Conservation (phyloP, 352 stramenopile genomes). For the Pythium dissotocum region DNA sequence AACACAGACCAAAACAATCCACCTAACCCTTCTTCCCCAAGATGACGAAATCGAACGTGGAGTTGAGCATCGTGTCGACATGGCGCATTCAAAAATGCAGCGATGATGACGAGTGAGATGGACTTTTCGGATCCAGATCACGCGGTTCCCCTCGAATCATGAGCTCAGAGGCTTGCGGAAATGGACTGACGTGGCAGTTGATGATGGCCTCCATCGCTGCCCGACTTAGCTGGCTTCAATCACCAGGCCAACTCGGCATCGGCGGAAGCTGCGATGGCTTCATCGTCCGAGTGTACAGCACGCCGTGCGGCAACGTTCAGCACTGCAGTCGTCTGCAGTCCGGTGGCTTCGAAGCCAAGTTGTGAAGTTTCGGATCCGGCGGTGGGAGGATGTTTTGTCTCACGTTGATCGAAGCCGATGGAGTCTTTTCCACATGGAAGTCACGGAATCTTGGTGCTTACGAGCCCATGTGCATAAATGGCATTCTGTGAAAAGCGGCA, state of each 20-base stretch:
- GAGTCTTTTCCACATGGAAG: not conserved
- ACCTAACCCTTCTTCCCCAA: slow-evolving; percentile 9
- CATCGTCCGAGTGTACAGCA: too few species aligned
- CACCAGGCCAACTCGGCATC: too few species aligned
- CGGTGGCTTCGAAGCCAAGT: too few species aligned
- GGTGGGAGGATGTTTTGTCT: not conserved
- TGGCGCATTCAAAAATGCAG: slow-evolving; percentile 5
- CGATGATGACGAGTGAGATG: not conserved
- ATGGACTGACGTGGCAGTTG: not conserved
- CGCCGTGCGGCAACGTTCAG: too few species aligned
- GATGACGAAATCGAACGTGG: slow-evolving; percentile 21
- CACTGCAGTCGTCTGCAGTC: too few species aligned
- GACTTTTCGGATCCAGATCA: not conserved
- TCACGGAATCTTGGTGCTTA: not conserved
- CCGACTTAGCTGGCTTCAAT: too few species aligned
- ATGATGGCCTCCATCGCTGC: not conserved
- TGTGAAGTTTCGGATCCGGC: too few species aligned
- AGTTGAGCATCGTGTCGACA: not conserved
- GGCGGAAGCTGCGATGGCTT: too few species aligned
- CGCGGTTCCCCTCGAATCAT: not conserved
- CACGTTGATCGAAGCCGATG: not conserved
- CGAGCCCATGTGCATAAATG: not conserved
- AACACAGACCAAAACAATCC: not conserved
- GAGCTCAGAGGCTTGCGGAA: not conserved
- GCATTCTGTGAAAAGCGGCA: not conserved